These are phyloP conservation scores for Solanum verrucosum DNA, from an alignment of 257 asterid genomes.

Conservation along the genomic window DNA sequence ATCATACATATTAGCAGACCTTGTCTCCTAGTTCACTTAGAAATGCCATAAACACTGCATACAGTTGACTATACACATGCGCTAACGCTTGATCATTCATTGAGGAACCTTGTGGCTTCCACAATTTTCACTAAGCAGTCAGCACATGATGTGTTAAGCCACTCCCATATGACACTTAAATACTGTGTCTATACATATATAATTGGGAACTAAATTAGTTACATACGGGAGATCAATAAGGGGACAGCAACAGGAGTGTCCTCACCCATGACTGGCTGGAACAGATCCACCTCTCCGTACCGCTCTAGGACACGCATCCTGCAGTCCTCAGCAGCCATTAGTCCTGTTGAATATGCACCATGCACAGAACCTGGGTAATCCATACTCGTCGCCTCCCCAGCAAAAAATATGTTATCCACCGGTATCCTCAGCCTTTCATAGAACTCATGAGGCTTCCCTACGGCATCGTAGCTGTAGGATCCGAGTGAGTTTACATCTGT, in stretches of 20 bases:
- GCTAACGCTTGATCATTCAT: constrained; percentile 49
- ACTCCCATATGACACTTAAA: background rate
- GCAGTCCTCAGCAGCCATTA: constrained; percentile 89
- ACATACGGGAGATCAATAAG: constrained; percentile 60
- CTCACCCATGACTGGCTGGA: constrained; percentile 71
- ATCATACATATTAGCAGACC: background rate
- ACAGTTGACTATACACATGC: background rate
- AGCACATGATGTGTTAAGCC: constrained; percentile 6
- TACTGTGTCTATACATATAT: background rate
- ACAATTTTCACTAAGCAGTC: constrained; percentile 45
- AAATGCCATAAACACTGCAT: background rate
- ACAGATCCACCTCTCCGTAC: constrained; percentile 66
- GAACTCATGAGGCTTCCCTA: constrained; percentile 71
- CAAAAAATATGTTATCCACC: constrained; percentile 79
- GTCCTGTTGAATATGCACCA: constrained; percentile 82
- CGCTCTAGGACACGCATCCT: constrained; percentile 84
- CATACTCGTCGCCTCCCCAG: constrained; percentile 81
- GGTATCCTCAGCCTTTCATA: constrained; percentile 75
- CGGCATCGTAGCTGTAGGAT: constrained; percentile 77
- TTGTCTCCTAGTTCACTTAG: background rate
- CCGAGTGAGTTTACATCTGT: constrained; percentile 62
- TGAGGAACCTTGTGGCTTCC: constrained; percentile 25
- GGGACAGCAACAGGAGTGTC: constrained; percentile 52
- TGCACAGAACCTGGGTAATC: constrained; percentile 88
- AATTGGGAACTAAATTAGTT: background rate